These are phyloP conservation scores for Collybia sordida DNA, from an alignment of 768 basidiomycete genomes.

Conservation along the genomic window DNA sequence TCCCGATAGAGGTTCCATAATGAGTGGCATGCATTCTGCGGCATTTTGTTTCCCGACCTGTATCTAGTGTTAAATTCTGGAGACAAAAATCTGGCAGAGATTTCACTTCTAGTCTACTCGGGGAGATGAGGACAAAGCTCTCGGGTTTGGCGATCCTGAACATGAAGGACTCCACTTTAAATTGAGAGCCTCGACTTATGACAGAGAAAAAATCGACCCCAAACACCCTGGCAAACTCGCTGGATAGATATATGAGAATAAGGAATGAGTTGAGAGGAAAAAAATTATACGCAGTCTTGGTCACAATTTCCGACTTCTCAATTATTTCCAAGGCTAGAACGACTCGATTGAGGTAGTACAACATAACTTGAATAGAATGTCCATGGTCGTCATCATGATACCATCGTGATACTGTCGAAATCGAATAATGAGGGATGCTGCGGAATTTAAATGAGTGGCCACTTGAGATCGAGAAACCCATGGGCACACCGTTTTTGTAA, in stretches of 20 bases:
- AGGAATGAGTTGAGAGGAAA: background rate
- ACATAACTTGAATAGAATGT: slow-evolving; percentile 54
- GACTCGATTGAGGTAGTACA: slow-evolving; percentile 65
- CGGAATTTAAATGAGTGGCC: background rate
- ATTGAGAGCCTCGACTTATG: slow-evolving; percentile 92
- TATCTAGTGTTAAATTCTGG: slow-evolving; percentile 2
- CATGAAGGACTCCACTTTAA: slow-evolving; percentile 99
- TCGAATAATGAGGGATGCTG: slow-evolving; percentile 78
- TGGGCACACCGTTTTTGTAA: slow-evolving; percentile 66
- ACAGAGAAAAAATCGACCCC: slow-evolving; percentile 98
- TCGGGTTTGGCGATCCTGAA: slow-evolving; percentile 97
- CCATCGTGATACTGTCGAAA: slow-evolving; percentile 64
- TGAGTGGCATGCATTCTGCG: slow-evolving; percentile 92
- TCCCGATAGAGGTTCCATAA: slow-evolving; percentile 92
- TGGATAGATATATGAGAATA: slow-evolving; percentile 27
- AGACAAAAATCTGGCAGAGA: background rate
- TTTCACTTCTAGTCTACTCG: slow-evolving; percentile 80
- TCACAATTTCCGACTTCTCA: slow-evolving; percentile 77
- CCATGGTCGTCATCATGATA: slow-evolving; percentile 58
- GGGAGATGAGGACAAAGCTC: slow-evolving; percentile 86
- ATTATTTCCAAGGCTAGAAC: slow-evolving; percentile 76
- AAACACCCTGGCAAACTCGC: slow-evolving; percentile 96
- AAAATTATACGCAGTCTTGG: slow-evolving; percentile 82
- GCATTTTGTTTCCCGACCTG: slow-evolving; percentile 96
- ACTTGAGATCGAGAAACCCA: background rate